Percentiles rank a stretch among this genome's conserved stretches.
Evolutionary conservation across 2,329 filamentous ascomycete genomes (phyloP).

Genomic region (Remersonia thermophila): DNA sequence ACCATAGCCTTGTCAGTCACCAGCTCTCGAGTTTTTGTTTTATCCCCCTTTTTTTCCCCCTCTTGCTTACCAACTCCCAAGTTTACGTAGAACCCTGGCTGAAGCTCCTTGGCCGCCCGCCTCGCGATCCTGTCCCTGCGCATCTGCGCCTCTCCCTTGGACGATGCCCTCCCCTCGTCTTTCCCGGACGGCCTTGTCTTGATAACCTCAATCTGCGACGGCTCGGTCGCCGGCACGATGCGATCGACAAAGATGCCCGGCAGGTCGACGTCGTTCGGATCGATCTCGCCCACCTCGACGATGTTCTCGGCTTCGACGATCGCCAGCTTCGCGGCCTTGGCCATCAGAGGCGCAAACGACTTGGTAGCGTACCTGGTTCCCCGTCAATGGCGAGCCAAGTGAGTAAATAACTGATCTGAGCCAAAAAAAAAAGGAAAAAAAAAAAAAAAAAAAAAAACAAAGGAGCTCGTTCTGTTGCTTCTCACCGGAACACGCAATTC

Average conservation of each 20-base stretch:
- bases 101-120: conserved; percentile 68
- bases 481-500: conserved; percentile 56
- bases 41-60: not conserved
- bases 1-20: too few species aligned
- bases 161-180: conserved; percentile 32
- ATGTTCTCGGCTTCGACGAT: conserved; percentile 83
- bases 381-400: conserved; percentile 24
- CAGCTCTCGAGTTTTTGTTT: not conserved
- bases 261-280: conserved; percentile 63
- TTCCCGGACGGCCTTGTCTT: conserved; percentile 40
- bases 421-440: too few species aligned
- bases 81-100: conserved; percentile 70
- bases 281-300: conserved; percentile 59
- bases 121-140: conserved; percentile 61
- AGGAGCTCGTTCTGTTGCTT: too few species aligned
- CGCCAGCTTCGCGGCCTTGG: conserved; percentile 63
- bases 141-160: conserved; percentile 32
- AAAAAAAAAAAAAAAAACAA: too few species aligned
- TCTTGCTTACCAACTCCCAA: conserved; percentile 48
- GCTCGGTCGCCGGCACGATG: conserved; percentile 59
- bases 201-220: conserved; percentile 60
- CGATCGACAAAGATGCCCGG: conserved; percentile 75
- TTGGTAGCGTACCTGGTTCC: conserved; percentile 50
- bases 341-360: conserved; percentile 65
- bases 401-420: not conserved